Evolutionary conservation across 2,329 filamentous ascomycete genomes (phyloP), one percentile per base, ranked within the genome.

Genomic region (Orbilia oligospora): DNA sequence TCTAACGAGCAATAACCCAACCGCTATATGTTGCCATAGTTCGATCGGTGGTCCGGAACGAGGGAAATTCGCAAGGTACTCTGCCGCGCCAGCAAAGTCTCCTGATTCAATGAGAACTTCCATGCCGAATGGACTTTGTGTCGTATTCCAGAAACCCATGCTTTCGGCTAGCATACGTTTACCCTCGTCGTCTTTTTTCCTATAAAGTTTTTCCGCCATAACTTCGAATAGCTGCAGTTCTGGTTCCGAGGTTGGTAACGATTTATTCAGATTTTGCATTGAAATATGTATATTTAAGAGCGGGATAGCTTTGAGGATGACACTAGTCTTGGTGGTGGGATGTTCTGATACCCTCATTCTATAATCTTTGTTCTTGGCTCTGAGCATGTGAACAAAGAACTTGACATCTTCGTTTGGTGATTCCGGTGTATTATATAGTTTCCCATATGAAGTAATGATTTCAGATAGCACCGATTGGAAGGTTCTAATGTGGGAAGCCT

Each of bases 371-470:
- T 63, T 30, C 20, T 18, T 16, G 1, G 36, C 10, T 22, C 36
- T 77, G 20, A 77, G 24, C 9, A 77, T 14, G 33, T 77, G 67
- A 6, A 71, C 10, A 20, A 77, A 77, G 46, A 77, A 44, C 20
- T 36, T 48, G 16, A 56, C 38, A 33, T 56, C 33, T 12, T 71
- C 44, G 8, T 63, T 41, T 9, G 55, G 24, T 14, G 27, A 58
- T 53, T 56, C 30, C 5, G 44, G 1, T 18, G 27, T 46, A 18
- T 56, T 38, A 38, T 72, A 65, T 8, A 65, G 44, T 1, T 64
- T 63, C 9, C 44, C 41, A n/a, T 68, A 63, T 12, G 67, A 33
- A 5, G 14, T 58, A 1, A 71, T 67, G 0, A 72, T 41, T 12
- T 67, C 53, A 1, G 16, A 27, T 0, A 77, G 16, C 10, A 46